These are phyloP conservation scores for Diaporthe destruens DNA, from an alignment of 2,329 filamentous ascomycete species.

Conservation along the genomic window DNA sequence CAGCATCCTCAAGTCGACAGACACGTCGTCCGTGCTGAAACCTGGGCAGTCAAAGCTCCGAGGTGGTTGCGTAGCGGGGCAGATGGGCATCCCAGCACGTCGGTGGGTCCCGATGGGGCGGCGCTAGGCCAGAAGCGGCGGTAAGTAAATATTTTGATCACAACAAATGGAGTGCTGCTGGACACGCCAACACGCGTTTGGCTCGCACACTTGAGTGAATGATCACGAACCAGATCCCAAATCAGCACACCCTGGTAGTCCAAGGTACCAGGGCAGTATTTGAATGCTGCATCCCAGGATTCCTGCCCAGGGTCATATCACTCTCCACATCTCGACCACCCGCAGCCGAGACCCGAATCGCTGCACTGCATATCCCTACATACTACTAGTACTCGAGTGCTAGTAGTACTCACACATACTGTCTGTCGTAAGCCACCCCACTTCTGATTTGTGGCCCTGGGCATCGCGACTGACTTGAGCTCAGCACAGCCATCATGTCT, in stretches of 20 bases:
- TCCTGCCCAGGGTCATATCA: conserved; percentile 13
- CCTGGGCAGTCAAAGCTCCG: no score
- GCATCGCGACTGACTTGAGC: conserved; percentile 2
- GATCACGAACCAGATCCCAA: conserved; percentile 2
- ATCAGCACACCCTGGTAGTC: conserved; percentile 11
- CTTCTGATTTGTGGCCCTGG: background rate
- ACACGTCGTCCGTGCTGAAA: background rate
- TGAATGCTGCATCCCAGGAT: conserved; percentile 15
- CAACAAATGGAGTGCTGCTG: conserved; percentile 13
- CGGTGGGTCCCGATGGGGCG: background rate
- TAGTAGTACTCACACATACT: no score
- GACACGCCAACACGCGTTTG: conserved; percentile 32
- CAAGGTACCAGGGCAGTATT: conserved; percentile 7
- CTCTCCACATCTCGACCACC: conserved; percentile 17
- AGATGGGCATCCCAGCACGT: background rate
- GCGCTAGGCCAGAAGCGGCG: conserved; percentile 8
- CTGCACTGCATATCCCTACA: background rate
- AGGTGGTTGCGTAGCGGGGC: background rate
- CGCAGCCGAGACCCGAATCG: background rate
- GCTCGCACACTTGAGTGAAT: background rate
- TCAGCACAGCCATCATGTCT: conserved; percentile 48
- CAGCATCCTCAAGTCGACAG: background rate
- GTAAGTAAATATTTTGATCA: conserved; percentile 36
- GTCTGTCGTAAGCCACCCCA: background rate
- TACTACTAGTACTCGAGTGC: no score